Evolutionary conservation across 768 basidiomycete species (phyloP).

Genomic region (Lentinula boryana): DNA sequence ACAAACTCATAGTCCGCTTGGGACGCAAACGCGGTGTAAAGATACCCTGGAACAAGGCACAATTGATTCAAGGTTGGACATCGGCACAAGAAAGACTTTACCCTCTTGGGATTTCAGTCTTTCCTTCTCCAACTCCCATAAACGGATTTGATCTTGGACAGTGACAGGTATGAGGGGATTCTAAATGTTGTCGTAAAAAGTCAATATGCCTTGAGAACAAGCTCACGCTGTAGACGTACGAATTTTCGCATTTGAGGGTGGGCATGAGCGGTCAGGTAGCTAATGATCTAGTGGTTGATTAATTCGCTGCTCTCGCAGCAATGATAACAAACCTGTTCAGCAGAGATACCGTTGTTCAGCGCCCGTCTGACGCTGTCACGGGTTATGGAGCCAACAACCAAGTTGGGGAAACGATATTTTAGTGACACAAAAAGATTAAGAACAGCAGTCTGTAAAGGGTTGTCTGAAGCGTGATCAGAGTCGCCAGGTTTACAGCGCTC

Average conservation of each 20-base stretch:
- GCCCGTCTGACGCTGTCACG: conserved; percentile 95
- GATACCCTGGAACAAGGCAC: conserved; percentile 50
- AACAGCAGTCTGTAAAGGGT: conserved; percentile 93
- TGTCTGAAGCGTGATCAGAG: conserved; percentile 48
- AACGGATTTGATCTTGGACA: conserved; percentile 94
- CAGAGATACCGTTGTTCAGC: conserved; percentile 90
- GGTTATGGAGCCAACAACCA: conserved; percentile 94
- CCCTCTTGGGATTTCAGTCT: conserved; percentile 86
- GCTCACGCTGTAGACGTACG: conserved; percentile 33
- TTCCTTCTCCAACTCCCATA: conserved; percentile 97
- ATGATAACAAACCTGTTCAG: conserved; percentile 71
- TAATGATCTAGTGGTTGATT: conserved; percentile 68
- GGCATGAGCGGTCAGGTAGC: conserved; percentile 89
- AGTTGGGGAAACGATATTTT: conserved; percentile 92
- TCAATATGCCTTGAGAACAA: not conserved
- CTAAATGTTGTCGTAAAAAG: conserved; percentile 29
- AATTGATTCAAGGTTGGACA: conserved; percentile 13
- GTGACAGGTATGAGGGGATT: conserved; percentile 94
- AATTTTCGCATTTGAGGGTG: conserved; percentile 98
- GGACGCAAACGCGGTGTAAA: conserved; percentile 85
- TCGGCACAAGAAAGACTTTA: conserved; percentile 24
- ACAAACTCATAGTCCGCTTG: conserved; percentile 86
- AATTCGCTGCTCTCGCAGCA: conserved; percentile 12
- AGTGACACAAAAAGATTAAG: conserved; percentile 89
- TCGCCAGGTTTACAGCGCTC: conserved; percentile 12